A percentile compares a stretch with the other conserved stretches of the same genome.
Conservation (phyloP, 192 early-diverging fungal species). For the Umbelopsis ramanniana region DNA sequence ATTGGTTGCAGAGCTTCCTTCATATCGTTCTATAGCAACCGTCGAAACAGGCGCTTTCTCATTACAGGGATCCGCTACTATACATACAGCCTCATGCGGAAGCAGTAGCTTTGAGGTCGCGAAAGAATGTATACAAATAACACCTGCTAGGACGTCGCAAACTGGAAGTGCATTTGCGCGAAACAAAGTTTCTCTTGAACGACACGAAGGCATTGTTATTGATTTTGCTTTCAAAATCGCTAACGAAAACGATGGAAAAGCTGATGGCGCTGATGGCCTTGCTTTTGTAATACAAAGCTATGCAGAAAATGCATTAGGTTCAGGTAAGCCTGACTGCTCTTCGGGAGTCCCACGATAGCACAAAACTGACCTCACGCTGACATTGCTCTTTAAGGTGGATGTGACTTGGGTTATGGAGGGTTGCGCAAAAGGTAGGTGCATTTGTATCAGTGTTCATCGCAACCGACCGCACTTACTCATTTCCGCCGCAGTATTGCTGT, state of each 20-base stretch:
- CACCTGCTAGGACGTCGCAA: conserved; percentile 22
- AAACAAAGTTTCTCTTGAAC: conserved; percentile 6
- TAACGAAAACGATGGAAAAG: conserved; percentile 18
- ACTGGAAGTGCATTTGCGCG: conserved; percentile 25
- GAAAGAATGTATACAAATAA: conserved; percentile 14
- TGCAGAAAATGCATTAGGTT: conserved; percentile 25
- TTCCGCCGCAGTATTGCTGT: conserved; percentile 34
- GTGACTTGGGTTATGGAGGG: conserved; percentile 44
- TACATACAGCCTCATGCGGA: neutral
- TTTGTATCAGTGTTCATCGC: neutral
- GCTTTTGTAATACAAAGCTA: conserved; percentile 40
- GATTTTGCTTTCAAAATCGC: conserved; percentile 40
- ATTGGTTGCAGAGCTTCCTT: neutral
- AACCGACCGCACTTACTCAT: neutral
- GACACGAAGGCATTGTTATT: conserved; percentile 21
- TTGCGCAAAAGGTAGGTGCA: conserved; percentile 32
- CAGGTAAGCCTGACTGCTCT: conserved; percentile 1
- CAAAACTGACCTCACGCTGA: no score
- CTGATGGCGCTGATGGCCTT: conserved; percentile 39
- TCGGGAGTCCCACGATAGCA: no score
- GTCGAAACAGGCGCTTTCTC: neutral
- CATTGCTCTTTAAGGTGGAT: conserved; percentile 27
- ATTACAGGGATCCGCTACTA: neutral
- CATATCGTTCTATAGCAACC: neutral
- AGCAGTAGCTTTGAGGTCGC: neutral